Percentiles rank a stretch among this genome's conserved stretches.
phyloP scores from a whole-genome alignment of 371 early-diverging fungal species.

The Mortierella sp. region DNA sequence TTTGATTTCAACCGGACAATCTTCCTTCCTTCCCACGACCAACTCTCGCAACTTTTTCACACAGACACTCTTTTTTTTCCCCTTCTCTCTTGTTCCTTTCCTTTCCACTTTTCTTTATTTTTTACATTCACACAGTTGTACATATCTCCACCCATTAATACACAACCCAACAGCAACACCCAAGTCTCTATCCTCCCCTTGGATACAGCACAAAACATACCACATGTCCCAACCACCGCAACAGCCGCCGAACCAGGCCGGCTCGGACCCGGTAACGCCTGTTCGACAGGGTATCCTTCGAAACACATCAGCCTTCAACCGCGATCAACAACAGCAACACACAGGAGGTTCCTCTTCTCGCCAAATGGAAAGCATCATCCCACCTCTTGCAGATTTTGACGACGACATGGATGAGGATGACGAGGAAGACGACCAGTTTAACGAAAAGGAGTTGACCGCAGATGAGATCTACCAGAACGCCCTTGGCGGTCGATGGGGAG shows the following conservation, averaged over 20 bases:
- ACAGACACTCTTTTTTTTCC: not conserved
- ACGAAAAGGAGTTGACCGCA: constrained; percentile 19
- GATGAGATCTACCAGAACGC: constrained; percentile 43
- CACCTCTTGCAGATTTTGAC: constrained; percentile 25
- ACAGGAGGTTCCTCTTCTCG: not conserved
- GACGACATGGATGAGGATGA: constrained; percentile 11
- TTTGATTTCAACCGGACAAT: not conserved
- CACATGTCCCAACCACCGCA: constrained; percentile 17
- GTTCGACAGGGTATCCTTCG: constrained; percentile 34
- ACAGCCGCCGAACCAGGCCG: constrained; percentile 10
- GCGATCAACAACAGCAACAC: not conserved
- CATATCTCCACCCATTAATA: not conserved
- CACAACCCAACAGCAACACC: not conserved
- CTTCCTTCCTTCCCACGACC: not conserved
- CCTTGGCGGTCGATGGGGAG: constrained; percentile 49
- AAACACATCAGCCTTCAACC: constrained; percentile 8
- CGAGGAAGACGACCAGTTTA: constrained; percentile 2
- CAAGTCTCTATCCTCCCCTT: not conserved
- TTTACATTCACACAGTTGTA: not conserved
- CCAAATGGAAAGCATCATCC: constrained; percentile 33
- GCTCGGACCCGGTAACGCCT: not conserved
- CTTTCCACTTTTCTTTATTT: not conserved
- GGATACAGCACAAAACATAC: not conserved
- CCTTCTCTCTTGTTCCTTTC: not conserved
- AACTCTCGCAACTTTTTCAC: not conserved